Conservation (phyloP, 2,329 filamentous ascomycete species). For the Fusarium devonianum region DNA sequence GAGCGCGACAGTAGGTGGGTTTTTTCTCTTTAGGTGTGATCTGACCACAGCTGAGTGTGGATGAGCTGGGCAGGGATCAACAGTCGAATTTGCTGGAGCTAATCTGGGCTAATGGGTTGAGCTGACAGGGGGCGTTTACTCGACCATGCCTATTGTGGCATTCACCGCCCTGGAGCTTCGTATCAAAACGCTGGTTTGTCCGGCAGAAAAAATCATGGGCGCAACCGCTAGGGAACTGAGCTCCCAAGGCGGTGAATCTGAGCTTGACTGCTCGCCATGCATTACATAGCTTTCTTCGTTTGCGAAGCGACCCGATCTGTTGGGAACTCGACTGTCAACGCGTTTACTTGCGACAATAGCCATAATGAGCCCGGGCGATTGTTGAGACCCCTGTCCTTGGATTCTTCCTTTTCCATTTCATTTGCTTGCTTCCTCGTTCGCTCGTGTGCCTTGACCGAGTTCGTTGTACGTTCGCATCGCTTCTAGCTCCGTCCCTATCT, state of each 20-base stretch:
- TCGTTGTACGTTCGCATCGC: too few species aligned
- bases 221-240: conserved; percentile 6
- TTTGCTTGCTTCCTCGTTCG: neutral
- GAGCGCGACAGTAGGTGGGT: conserved; percentile 16
- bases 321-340: conserved; percentile 13
- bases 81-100: conserved; percentile 11
- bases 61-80: conserved; percentile 26
- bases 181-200: conserved; percentile 13
- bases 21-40: conserved; percentile 27
- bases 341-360: neutral
- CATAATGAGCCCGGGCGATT: neutral
- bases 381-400: neutral
- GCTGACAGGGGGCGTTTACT: conserved; percentile 21
- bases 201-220: conserved; percentile 20
- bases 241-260: conserved; percentile 21
- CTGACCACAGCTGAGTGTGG: conserved; percentile 26
- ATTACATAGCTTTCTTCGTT: neutral
- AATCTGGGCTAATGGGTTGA: conserved; percentile 11
- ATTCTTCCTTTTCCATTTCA: neutral
- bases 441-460: too few species aligned
- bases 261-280: neutral
- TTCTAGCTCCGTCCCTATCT: too few species aligned
- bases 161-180: conserved; percentile 28
- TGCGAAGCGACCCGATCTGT: conserved; percentile 1
- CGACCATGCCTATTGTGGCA: conserved; percentile 2